These are phyloP conservation scores for Scleroderma bovista DNA, from an alignment of 768 basidiomycete genomes.

Conservation along the genomic window DNA sequence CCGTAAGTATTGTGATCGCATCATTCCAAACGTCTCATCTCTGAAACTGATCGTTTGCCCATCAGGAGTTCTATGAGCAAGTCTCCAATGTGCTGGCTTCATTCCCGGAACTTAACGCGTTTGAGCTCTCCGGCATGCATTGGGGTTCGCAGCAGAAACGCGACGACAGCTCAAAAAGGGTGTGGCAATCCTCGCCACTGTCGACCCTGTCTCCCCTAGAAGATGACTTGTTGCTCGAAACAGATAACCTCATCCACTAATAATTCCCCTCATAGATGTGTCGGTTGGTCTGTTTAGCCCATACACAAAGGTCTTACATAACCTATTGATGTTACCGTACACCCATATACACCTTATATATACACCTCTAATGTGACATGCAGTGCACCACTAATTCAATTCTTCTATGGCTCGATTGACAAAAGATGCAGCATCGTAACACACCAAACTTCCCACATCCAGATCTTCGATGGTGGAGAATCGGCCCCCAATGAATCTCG, in stretches of 20 bases:
- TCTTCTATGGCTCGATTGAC: conserved; percentile 42
- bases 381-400: conserved; percentile 22
- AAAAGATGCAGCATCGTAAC: conserved; percentile 44
- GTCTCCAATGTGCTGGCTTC: conserved; percentile 53
- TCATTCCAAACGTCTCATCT: conserved; percentile 1
- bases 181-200: conserved; percentile 52
- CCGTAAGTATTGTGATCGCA: conserved; percentile 35
- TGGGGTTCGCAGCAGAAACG: conserved; percentile 56
- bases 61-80: conserved; percentile 57
- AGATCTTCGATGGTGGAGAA: conserved; percentile 26
- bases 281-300: conserved; percentile 6
- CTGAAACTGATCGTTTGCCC: conserved; percentile 11
- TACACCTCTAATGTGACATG: conserved; percentile 9
- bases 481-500: conserved; percentile 49
- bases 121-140: conserved; percentile 73
- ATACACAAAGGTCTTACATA: background rate
- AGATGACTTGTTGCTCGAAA: conserved; percentile 27
- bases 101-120: conserved; percentile 56
- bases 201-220: conserved; percentile 23
- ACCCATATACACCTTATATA: conserved; percentile 10
- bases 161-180: conserved; percentile 36
- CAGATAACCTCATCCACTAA: conserved; percentile 23
- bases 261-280: conserved; percentile 20
- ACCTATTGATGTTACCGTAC: conserved; percentile 5
- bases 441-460: conserved; percentile 37